Evolutionary conservation across 495 filamentous ascomycete genomes (phyloP).

Genomic region (Tuber magnatum): DNA sequence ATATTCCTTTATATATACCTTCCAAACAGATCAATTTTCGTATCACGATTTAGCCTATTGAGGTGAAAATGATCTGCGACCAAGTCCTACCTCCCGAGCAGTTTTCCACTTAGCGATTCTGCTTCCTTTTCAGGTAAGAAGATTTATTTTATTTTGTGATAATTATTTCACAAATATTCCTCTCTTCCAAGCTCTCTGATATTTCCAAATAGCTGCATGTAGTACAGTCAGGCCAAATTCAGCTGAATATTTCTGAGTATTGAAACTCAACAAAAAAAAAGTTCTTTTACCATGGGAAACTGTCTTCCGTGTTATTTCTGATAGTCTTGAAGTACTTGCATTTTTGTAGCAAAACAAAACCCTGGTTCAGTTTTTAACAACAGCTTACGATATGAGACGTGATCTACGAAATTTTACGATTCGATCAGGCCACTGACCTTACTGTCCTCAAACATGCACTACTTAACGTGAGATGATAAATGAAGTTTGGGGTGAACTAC

Average conservation of each 20-base stretch:
- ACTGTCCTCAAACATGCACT: too few species aligned
- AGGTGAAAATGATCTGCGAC: background rate
- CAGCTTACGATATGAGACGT: too few species aligned
- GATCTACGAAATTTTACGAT: too few species aligned
- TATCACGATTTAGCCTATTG: background rate
- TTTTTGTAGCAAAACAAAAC: background rate
- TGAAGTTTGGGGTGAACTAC: too few species aligned
- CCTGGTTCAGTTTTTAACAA: background rate
- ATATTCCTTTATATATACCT: slow-evolving; percentile 14
- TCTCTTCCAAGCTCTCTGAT: background rate
- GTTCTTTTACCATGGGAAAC: background rate
- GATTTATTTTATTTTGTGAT: slow-evolving; percentile 15
- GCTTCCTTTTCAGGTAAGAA: background rate
- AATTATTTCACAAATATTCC: slow-evolving; percentile 17
- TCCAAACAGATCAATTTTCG: background rate
- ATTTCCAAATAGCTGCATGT: slow-evolving; percentile 10
- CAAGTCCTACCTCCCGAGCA: background rate
- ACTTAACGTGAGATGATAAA: too few species aligned
- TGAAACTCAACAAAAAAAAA: slow-evolving; percentile 5
- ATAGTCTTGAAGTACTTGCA: too few species aligned
- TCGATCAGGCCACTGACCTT: too few species aligned
- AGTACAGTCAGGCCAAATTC: slow-evolving; percentile 2
- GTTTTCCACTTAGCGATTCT: background rate
- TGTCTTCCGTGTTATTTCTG: background rate
- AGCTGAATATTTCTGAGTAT: background rate